Conservation (phyloP, 192 early-diverging fungal species). For the Diversispora epigaea region DNA sequence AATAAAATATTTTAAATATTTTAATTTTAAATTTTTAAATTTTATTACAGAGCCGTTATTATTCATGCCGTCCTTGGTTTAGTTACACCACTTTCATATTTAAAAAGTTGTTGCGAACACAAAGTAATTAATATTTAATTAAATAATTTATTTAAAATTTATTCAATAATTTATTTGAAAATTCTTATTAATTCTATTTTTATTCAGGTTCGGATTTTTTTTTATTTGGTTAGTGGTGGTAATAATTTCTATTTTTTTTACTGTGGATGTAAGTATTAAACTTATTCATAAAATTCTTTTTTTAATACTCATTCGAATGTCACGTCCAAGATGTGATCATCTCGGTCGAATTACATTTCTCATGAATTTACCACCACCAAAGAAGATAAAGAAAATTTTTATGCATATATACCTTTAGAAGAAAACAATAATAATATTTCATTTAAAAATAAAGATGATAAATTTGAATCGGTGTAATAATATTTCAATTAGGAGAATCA, state of each 20-base stretch:
- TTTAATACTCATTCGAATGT: conserved; percentile 72
- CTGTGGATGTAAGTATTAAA: conserved; percentile 37
- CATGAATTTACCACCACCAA: conserved; percentile 21
- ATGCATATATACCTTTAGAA: conserved; percentile 35
- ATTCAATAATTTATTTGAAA: conserved; percentile 22
- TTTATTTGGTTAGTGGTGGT: too few species aligned
- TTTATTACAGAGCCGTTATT: conserved; percentile 63
- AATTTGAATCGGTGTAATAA: conserved; percentile 55
- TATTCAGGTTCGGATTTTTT: too few species aligned
- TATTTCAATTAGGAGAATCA: conserved; percentile 65
- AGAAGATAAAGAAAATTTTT: neutral
- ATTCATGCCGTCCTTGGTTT: conserved; percentile 81
- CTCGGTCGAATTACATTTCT: conserved; percentile 45
- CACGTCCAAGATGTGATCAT: conserved; percentile 62
- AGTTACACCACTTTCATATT: conserved; percentile 61
- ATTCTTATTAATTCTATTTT: too few species aligned
- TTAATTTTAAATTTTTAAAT: neutral
- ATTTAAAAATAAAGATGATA: too few species aligned
- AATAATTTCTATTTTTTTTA: too few species aligned
- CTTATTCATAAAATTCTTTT: conserved; percentile 35
- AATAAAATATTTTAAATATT: neutral
- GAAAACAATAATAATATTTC: conserved; percentile 27
- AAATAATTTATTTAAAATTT: conserved; percentile 35
- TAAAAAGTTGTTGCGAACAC: conserved; percentile 65
- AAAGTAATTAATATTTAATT: conserved; percentile 32